Evolutionary conservation across 495 filamentous ascomycete species (phyloP).

Genomic region (Penicillium psychrofluorescens): DNA sequence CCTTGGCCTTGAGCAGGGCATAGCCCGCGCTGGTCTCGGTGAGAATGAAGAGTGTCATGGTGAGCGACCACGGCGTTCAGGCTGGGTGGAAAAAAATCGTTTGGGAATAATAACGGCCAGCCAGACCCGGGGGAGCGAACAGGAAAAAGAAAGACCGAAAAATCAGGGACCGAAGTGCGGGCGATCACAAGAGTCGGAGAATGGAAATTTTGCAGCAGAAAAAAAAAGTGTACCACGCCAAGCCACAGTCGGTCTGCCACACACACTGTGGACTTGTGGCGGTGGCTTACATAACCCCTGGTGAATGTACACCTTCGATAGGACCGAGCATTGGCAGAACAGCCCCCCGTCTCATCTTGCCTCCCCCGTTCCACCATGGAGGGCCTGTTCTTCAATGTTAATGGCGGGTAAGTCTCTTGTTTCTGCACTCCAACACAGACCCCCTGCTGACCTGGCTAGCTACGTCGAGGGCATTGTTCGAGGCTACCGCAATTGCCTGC

Average conservation of each 20-base stretch:
- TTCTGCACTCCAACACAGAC: background rate
- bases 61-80: constrained; percentile 28
- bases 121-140: background rate
- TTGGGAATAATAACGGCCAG: background rate
- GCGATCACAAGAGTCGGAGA: constrained; percentile 20
- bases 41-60: constrained; percentile 74
- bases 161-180: constrained; percentile 14
- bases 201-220: constrained; percentile 26
- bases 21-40: constrained; percentile 94
- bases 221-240: constrained; percentile 24
- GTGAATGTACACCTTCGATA: constrained; percentile 7
- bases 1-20: constrained; percentile 93
- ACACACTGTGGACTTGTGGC: constrained; percentile 10
- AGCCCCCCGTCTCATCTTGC: constrained; percentile 10
- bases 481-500: constrained; percentile 89
- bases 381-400: constrained; percentile 92
- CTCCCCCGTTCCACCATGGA: constrained; percentile 55
- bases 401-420: constrained; percentile 63
- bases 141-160: constrained; percentile 12
- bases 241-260: constrained; percentile 8
- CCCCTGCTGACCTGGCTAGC: constrained; percentile 38
- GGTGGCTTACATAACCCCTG: constrained; percentile 17
- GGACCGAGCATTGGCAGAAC: constrained; percentile 12
- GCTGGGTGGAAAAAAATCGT: constrained; percentile 8
- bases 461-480: constrained; percentile 96